Evolutionary conservation across 2,329 filamentous ascomycete genomes (phyloP), one percentile per base, ranked within the genome.

Genomic region (Penicillium sp.): DNA sequence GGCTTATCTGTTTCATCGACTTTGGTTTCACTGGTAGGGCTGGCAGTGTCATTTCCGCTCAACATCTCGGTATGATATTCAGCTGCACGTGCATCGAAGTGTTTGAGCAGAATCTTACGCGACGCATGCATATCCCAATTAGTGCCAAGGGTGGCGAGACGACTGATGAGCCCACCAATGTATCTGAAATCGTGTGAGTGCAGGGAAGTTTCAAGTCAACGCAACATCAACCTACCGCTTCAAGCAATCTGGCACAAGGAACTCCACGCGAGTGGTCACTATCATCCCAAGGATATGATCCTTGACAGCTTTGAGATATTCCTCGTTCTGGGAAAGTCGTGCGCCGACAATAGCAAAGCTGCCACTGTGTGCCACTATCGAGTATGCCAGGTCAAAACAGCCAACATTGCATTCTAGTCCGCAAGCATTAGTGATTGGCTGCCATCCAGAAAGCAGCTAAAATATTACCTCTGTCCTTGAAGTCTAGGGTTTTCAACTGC

Each of bases 271-370:
- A 41, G 61, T 56, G 18, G 60, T 62, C 34, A 61, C 47, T 27
- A 64, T 62, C 61, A 64, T 64, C 6, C 61, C 60, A 13, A 64
- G 49, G 1, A 64, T 64, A 49, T 64, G 61, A 16, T 61, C 57
- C 18, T 64, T 64, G 11, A 60, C 58, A 7, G 61, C 61, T 26
- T 58, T 42, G 2, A 64, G 42, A 26, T 64, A 64, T 16, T 62
- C 61, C 7, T 62, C 60, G 32, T 62, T 30, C 13, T 52, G 55
- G 8, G 60, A 56, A 26, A 64, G 59, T 5, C 57, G 58, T 7
- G 54, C 41, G 4, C 61, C 61, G 29, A 62, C 57, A 42, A 64
- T 48, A 42, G 60, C 51, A 34, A 58, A 58, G 26, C 61, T 62
- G 1, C 61, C 61, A 45, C 58, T 64, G 35, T 58, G 58, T 26